Conservation (phyloP, 148 eudicot species). For the Silene uniflora region DNA sequence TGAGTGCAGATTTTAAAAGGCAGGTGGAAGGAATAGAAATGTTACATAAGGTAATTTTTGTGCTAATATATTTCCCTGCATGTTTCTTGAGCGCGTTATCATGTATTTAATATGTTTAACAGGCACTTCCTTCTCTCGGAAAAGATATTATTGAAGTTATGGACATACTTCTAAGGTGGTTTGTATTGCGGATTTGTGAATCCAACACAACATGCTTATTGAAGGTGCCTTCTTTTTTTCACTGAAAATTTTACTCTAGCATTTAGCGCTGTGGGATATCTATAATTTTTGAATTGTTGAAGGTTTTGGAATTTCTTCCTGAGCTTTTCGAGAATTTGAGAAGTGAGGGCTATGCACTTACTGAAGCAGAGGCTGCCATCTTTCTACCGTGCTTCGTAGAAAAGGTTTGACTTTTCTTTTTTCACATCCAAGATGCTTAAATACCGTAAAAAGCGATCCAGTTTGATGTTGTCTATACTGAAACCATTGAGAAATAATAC, state of each 20-base stretch:
- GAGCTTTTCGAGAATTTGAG: slow-evolving; percentile 75
- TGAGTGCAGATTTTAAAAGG: slow-evolving; percentile 90
- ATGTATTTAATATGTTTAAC: slow-evolving; percentile 16
- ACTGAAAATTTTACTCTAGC: neutral
- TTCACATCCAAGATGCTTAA: slow-evolving; percentile 4
- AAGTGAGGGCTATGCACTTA: slow-evolving; percentile 76
- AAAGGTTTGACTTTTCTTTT: slow-evolving; percentile 49
- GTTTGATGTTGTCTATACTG: neutral
- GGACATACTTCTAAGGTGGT: slow-evolving; percentile 90
- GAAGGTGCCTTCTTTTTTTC: slow-evolving; percentile 43
- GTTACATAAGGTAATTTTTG: slow-evolving; percentile 69
- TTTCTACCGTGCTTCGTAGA: slow-evolving; percentile 89
- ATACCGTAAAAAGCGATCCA: neutral
- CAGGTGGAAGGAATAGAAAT: slow-evolving; percentile 96
- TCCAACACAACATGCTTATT: slow-evolving; percentile 89
- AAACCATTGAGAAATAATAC: neutral
- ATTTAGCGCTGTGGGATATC: neutral
- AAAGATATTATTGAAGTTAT: slow-evolving; percentile 81
- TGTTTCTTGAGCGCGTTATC: slow-evolving; percentile 15
- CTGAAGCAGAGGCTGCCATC: slow-evolving; percentile 88
- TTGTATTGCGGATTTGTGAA: slow-evolving; percentile 88
- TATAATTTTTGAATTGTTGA: neutral
- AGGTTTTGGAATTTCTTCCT: slow-evolving; percentile 96
- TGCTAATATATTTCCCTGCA: neutral
- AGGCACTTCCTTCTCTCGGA: slow-evolving; percentile 76